Conservation (phyloP, 108 stramenopile genomes). For the Skeletonema grethae region DNA sequence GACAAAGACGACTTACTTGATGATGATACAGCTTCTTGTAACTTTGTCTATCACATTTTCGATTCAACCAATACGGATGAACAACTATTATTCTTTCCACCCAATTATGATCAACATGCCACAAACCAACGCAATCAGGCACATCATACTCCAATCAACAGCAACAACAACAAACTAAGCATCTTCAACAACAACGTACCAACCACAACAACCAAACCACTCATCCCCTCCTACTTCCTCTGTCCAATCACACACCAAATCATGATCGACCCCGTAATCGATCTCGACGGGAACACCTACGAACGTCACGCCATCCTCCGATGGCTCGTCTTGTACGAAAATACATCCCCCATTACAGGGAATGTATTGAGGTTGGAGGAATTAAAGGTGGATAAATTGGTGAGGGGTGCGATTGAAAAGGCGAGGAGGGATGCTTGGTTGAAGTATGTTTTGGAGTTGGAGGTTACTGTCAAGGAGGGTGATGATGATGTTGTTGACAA, state of each 20-base stretch:
- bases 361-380: constrained; percentile 24
- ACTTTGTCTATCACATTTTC: neutral
- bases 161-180: too few relatives aligned
- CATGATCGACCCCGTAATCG: constrained; percentile 43
- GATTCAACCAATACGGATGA: neutral
- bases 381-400: constrained; percentile 16
- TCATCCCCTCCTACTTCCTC: constrained; percentile 18
- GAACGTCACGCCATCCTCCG: constrained; percentile 49
- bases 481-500: neutral
- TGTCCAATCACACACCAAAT: constrained; percentile 32
- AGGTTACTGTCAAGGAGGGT: neutral
- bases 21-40: neutral
- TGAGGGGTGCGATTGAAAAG: constrained; percentile 13
- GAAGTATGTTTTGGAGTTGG: neutral
- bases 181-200: neutral
- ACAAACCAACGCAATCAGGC: too few relatives aligned
- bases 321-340: constrained; percentile 29
- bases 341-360: constrained; percentile 23
- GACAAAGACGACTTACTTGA: neutral
- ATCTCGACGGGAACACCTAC: constrained; percentile 56
- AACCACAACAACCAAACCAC: neutral
- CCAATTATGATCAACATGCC: neutral
- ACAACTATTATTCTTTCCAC: neutral
- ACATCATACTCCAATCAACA: too few relatives aligned
- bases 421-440: constrained; percentile 20